Evolutionary conservation across 1,284 basidiomycete species (phyloP).

Genomic region (Omphalotus olearius): DNA sequence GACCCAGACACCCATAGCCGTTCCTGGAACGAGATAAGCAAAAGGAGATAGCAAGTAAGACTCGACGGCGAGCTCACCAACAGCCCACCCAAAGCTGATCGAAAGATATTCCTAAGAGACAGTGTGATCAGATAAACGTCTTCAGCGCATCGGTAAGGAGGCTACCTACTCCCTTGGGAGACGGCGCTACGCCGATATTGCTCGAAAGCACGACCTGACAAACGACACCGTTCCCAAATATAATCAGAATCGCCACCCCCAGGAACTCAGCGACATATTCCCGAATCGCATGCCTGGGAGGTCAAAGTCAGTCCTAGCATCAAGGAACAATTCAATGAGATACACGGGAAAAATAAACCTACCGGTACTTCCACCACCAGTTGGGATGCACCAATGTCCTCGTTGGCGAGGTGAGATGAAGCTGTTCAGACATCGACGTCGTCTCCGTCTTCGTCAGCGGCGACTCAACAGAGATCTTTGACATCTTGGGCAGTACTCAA

Average conservation of each 20-base stretch:
- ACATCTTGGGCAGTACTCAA: no score
- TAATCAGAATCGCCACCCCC: conserved; percentile 52
- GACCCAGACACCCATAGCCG: conserved; percentile 65
- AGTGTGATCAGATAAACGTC: background rate
- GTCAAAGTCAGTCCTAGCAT: background rate
- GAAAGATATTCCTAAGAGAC: conserved; percentile 49
- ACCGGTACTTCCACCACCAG: conserved; percentile 55
- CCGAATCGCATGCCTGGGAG: conserved; percentile 38
- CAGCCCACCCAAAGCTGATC: conserved; percentile 63
- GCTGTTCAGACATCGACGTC: no score
- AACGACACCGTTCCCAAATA: conserved; percentile 62
- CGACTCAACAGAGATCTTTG: no score
- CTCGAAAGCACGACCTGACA: conserved; percentile 60
- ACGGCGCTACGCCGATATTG: conserved; percentile 44
- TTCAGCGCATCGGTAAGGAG: background rate
- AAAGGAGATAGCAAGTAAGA: background rate
- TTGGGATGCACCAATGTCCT: conserved; percentile 36
- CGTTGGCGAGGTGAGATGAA: background rate
- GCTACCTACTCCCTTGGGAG: conserved; percentile 57
- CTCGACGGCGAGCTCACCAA: conserved; percentile 35
- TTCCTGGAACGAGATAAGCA: background rate
- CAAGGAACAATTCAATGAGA: background rate
- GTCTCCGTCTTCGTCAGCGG: no score
- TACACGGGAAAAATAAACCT: conserved; percentile 15
- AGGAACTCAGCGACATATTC: conserved; percentile 70